These are phyloP conservation scores for Ophiostoma quercus DNA, from an alignment of 2,329 filamentous ascomycete species.

Conservation along the genomic window DNA sequence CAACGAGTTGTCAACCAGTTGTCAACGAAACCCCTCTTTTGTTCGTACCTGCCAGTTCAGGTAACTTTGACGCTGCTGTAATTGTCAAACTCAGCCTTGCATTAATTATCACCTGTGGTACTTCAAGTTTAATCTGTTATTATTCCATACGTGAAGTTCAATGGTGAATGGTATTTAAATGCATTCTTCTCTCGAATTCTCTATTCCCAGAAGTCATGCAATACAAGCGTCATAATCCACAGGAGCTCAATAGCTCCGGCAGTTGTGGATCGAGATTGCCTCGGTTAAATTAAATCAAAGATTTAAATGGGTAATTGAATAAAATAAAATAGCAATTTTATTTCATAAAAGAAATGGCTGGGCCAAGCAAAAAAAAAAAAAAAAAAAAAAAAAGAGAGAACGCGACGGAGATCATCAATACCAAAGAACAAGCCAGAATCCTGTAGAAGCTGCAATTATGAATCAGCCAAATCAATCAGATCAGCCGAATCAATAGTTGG, in stretches of 20 bases:
- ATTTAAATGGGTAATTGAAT: neutral
- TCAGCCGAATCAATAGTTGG: neutral
- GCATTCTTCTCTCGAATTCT: too few relatives aligned
- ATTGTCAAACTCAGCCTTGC: neutral
- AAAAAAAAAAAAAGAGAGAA: neutral
- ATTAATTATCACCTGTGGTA: too few relatives aligned
- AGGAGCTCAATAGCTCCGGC: constrained; percentile 3
- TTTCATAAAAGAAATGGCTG: neutral
- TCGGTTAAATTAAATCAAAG: neutral
- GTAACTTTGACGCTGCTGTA: neutral
- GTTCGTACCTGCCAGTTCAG: neutral
- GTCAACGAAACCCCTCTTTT: neutral
- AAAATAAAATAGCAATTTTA: neutral
- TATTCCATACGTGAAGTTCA: too few relatives aligned
- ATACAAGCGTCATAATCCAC: neutral
- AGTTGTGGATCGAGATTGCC: constrained; percentile 5
- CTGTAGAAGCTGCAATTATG: neutral
- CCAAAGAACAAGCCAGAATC: neutral
- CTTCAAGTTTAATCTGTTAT: too few relatives aligned
- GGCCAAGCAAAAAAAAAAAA: neutral
- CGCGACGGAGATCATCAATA: neutral
- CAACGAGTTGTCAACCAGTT: neutral
- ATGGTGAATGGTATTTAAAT: too few relatives aligned
- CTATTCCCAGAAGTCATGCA: neutral
- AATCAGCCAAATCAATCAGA: neutral